Evolutionary conservation across 1,284 basidiomycete genomes (phyloP).

Genomic region (Rhodotorula sp.): DNA sequence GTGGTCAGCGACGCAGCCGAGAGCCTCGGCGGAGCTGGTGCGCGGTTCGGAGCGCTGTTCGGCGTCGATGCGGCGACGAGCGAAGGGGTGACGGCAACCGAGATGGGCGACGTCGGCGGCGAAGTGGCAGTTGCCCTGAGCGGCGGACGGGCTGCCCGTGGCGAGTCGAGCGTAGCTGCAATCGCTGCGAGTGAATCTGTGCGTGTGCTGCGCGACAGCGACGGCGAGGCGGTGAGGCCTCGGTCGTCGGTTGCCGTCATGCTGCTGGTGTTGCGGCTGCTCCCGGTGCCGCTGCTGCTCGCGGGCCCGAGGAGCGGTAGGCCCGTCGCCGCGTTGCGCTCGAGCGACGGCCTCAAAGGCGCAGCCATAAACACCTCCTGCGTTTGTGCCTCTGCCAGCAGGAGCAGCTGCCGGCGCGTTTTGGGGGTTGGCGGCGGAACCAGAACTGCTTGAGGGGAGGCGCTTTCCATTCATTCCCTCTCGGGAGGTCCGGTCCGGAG

Average conservation of each 20-base stretch:
- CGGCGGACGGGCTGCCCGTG: background rate
- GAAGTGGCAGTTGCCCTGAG: background rate
- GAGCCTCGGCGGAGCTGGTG: background rate
- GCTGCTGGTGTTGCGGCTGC: too few relatives aligned
- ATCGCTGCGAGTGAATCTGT: slow-evolving; percentile 23
- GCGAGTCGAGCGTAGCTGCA: background rate
- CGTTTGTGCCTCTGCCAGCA: background rate
- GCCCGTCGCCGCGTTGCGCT: slow-evolving; percentile 2
- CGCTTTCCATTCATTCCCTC: too few relatives aligned
- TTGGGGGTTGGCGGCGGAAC: too few relatives aligned
- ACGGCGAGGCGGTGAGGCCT: background rate
- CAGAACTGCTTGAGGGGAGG: too few relatives aligned
- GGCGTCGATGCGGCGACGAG: slow-evolving; percentile 1
- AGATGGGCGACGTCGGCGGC: background rate
- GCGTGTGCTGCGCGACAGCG: slow-evolving; percentile 7
- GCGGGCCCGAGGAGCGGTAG: background rate
- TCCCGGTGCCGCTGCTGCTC: background rate
- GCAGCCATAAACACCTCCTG: background rate
- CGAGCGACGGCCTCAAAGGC: background rate
- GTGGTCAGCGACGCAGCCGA: background rate
- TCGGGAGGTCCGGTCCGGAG: too few relatives aligned
- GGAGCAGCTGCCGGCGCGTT: too few relatives aligned
- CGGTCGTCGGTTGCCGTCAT: background rate
- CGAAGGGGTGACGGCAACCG: background rate
- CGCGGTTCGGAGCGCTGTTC: background rate